Evolutionary conservation across 768 basidiomycete genomes (phyloP).

Genomic region (Amanita exitialis): DNA sequence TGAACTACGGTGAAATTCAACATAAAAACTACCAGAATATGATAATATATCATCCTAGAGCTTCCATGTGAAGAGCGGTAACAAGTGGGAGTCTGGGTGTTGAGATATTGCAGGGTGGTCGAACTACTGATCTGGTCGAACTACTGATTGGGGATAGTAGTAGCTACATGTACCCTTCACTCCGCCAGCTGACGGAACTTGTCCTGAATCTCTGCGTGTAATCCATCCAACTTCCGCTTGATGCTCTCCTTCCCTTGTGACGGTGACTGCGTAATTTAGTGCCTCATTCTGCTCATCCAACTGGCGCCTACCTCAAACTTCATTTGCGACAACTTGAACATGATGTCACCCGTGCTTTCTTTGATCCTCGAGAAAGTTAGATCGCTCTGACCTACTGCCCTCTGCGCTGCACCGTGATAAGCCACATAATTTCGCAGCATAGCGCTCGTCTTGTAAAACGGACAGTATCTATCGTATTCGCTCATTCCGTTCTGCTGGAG

Average conservation of each 20-base stretch:
- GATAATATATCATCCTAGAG: not conserved
- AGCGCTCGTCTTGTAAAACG: slow-evolving; percentile 96
- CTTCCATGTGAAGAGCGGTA: not conserved
- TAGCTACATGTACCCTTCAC: slow-evolving; percentile 23
- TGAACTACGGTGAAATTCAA: not conserved
- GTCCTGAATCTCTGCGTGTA: slow-evolving; percentile 83
- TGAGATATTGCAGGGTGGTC: not conserved
- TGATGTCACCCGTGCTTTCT: slow-evolving; percentile 76
- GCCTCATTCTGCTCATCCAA: not conserved
- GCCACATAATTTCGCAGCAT: slow-evolving; percentile 94
- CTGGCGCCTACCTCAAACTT: slow-evolving; percentile 77
- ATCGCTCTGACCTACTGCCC: slow-evolving; percentile 75
- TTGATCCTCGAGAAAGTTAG: slow-evolving; percentile 82
- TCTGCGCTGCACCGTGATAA: slow-evolving; percentile 87
- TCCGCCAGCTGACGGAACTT: slow-evolving; percentile 84
- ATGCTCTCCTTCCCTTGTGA: slow-evolving; percentile 83
- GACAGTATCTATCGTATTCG: slow-evolving; percentile 94
- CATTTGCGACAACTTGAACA: slow-evolving; percentile 99
- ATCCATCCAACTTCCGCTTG: slow-evolving; percentile 69
- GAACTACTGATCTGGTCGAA: too few species aligned
- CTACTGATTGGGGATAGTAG: too few species aligned
- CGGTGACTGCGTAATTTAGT: slow-evolving; percentile 50
- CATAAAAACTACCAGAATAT: not conserved
- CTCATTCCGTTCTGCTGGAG: slow-evolving; percentile 98
- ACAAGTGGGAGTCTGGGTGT: not conserved